phyloP scores from a whole-genome alignment of 495 filamentous ascomycete species.

The Aspergillus asperescens region DNA sequence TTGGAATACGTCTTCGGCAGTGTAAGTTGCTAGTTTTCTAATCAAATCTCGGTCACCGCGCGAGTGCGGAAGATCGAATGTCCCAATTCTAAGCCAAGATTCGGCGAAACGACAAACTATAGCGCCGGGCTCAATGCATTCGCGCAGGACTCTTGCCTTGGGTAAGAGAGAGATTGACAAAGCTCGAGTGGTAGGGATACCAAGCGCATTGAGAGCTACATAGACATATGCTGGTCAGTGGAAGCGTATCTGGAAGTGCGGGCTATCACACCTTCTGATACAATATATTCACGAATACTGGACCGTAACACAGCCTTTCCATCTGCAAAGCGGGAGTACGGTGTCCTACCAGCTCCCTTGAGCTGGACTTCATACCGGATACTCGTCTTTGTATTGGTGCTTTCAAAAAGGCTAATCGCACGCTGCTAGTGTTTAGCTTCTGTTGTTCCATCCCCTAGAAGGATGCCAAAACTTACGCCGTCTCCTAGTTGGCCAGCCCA shows the following conservation, averaged over 20 bases:
- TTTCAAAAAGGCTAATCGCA: conserved; percentile 89
- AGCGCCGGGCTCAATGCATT: conserved; percentile 86
- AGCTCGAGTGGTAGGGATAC: conserved; percentile 81
- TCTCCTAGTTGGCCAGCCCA: conserved; percentile 98
- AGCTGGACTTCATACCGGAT: conserved; percentile 83
- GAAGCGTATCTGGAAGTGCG: neutral
- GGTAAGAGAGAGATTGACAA: conserved; percentile 75
- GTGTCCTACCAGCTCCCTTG: conserved; percentile 88
- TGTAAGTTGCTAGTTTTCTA: conserved; percentile 68
- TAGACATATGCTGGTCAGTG: neutral
- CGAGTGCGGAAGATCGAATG: conserved; percentile 80
- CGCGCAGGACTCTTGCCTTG: conserved; percentile 64
- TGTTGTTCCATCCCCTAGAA: neutral
- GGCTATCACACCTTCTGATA: conserved; percentile 59
- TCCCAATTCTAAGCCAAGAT: conserved; percentile 85
- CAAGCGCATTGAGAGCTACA: conserved; percentile 65
- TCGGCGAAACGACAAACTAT: conserved; percentile 91
- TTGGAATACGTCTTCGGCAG: conserved; percentile 76
- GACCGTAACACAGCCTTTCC: conserved; percentile 88
- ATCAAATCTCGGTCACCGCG: conserved; percentile 73
- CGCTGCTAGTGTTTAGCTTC: conserved; percentile 35
- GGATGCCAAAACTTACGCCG: conserved; percentile 42
- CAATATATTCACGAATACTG: conserved; percentile 88
- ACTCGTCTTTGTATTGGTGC: conserved; percentile 67
- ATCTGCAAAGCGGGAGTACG: conserved; percentile 96